These are phyloP conservation scores for Phytophthora constricta DNA, from an alignment of 352 stramenopile genomes.

Conservation along the genomic window DNA sequence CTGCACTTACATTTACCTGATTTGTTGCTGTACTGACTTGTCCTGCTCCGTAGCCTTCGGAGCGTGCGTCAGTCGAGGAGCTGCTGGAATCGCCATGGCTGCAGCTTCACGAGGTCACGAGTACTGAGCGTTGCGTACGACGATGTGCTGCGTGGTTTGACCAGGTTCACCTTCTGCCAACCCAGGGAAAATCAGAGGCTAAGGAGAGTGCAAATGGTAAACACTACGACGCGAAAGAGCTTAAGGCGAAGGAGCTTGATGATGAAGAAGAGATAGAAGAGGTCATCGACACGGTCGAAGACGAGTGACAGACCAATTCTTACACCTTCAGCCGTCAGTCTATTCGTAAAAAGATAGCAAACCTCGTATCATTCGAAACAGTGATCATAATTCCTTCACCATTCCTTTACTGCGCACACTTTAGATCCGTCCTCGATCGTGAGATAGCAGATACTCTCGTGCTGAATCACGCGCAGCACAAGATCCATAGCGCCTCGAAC, in stretches of 20 bases:
- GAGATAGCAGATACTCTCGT: constrained; percentile 60
- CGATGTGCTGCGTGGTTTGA: constrained; percentile 49
- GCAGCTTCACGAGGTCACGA: constrained; percentile 54
- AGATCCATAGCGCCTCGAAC: constrained; percentile 39
- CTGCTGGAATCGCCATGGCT: constrained; percentile 62
- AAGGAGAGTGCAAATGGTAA: constrained; percentile 14
- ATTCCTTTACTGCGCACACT: not conserved
- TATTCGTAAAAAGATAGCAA: constrained; percentile 10
- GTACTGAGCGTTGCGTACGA: constrained; percentile 32
- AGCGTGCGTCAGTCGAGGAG: constrained; percentile 66
- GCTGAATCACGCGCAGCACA: constrained; percentile 51
- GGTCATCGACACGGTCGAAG: constrained; percentile 35
- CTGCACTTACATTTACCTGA: not conserved
- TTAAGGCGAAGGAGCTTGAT: constrained; percentile 32
- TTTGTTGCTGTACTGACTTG: not conserved
- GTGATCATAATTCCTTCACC: constrained; percentile 1
- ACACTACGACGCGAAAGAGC: constrained; percentile 11
- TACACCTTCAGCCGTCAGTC: not conserved
- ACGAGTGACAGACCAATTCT: constrained; percentile 9
- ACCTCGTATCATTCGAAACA: constrained; percentile 3
- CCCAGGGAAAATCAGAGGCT: constrained; percentile 11
- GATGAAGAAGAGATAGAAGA: constrained; percentile 67
- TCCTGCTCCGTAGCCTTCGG: constrained; percentile 43
- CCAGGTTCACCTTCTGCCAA: constrained; percentile 13
- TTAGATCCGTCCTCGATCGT: constrained; percentile 10